A percentile compares a stretch with the other conserved stretches of the same genome.
These are phyloP conservation scores for Paraglomus brasilianum DNA, from an alignment of 192 early-diverging fungal genomes.

Conservation along the genomic window DNA sequence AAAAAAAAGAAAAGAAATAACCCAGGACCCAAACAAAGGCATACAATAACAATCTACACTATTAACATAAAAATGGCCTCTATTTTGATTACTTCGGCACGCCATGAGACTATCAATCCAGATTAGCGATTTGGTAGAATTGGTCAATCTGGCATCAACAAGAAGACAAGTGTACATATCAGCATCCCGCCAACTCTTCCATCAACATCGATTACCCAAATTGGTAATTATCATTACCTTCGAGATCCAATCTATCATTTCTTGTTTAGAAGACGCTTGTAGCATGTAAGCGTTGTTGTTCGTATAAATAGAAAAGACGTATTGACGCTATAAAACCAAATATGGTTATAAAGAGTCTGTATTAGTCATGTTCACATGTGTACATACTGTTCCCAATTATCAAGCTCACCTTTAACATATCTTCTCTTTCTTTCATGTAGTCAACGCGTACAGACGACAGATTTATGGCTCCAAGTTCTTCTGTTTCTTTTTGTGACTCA, in stretches of 20 bases:
- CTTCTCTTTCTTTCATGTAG: slow-evolving; percentile 54
- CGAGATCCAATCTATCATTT: slow-evolving; percentile 68
- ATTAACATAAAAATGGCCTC: no score
- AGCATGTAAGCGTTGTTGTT: slow-evolving; percentile 62
- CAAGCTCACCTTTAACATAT: slow-evolving; percentile 54
- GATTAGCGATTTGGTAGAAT: slow-evolving; percentile 15
- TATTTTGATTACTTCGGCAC: no score
- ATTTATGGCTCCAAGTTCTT: slow-evolving; percentile 76
- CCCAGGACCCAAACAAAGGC: no score
- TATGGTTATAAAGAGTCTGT: background rate
- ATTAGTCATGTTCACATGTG: slow-evolving; percentile 6
- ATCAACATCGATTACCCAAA: background rate
- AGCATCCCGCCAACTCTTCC: background rate
- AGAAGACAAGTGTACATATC: background rate
- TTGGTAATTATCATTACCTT: slow-evolving; percentile 30
- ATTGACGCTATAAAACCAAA: slow-evolving; percentile 41
- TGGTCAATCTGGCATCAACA: slow-evolving; percentile 25
- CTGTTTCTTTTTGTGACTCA: slow-evolving; percentile 55
- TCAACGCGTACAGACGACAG: slow-evolving; percentile 64
- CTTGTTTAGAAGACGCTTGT: slow-evolving; percentile 58
- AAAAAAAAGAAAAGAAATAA: no score
- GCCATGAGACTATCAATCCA: background rate
- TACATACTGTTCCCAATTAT: background rate
- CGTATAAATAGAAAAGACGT: slow-evolving; percentile 73
- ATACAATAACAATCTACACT: no score